Percentiles rank a stretch among this genome's conserved stretches.
Conservation (phyloP, 2,329 filamentous ascomycete species). For the Didymella glomerata region DNA sequence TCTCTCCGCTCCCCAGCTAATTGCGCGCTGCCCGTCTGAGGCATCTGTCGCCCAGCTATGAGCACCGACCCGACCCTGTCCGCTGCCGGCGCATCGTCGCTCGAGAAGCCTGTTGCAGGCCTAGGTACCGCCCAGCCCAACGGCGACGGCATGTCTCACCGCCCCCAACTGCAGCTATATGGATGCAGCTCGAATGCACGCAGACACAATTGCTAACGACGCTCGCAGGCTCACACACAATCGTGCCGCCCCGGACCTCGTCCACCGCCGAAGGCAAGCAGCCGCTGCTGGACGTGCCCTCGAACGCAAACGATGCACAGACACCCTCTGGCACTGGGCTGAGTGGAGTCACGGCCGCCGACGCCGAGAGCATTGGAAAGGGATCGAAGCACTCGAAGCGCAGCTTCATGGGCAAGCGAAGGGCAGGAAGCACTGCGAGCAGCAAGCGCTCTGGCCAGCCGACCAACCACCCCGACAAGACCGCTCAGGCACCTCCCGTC, state of each 20-base stretch:
- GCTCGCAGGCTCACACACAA: constrained; percentile 20
- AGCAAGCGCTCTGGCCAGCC: constrained; percentile 55
- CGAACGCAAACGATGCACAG: constrained; percentile 43
- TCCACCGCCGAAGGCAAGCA: constrained; percentile 49
- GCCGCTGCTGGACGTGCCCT: constrained; percentile 50
- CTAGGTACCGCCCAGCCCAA: constrained; percentile 43
- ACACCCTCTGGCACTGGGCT: constrained; percentile 52
- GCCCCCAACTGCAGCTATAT: neutral
- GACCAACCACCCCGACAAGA: constrained; percentile 52
- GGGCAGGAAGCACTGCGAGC: constrained; percentile 57
- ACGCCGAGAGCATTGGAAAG: constrained; percentile 55
- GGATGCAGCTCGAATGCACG: neutral
- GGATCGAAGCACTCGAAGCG: constrained; percentile 56
- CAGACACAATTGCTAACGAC: constrained; percentile 1
- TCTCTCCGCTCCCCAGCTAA: constrained; percentile 24
- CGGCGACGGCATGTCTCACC: constrained; percentile 45
- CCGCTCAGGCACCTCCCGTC: constrained; percentile 43
- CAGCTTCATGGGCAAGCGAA: constrained; percentile 56
- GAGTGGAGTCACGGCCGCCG: constrained; percentile 56
- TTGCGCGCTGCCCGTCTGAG: constrained; percentile 28
- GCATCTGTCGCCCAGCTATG: constrained; percentile 45
- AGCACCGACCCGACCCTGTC: constrained; percentile 45
- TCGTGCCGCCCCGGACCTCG: constrained; percentile 36
- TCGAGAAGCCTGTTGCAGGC: constrained; percentile 39
- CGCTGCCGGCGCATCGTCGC: constrained; percentile 39